Evolutionary conservation across 768 basidiomycete genomes (phyloP), one percentile per base, ranked within the genome.

Genomic region (Pisolithus orientalis): DNA sequence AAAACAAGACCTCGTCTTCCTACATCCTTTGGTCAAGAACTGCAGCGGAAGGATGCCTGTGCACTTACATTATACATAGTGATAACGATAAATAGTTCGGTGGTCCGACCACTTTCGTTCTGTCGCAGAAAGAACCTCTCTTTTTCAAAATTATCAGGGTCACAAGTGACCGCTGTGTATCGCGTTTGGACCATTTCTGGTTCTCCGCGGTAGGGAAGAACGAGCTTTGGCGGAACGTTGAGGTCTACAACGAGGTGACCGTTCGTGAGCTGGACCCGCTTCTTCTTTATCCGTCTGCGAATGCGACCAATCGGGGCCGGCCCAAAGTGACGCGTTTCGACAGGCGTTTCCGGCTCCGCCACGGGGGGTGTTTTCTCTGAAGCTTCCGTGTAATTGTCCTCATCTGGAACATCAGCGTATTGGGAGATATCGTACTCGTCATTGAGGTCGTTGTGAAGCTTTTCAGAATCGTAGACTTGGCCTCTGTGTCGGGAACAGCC

Each of bases 61-160:
- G 25, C 21, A 66, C 85, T 64, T 67, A 95, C 94, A 66, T 96
- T 96, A 65, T 87, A 96, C 92, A 96, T 93, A 24, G 94, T 97
- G 61, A 97, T 88, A 53, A 92, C 90, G 64, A 97, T 87, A 72
- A 95, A 89, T 50, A 97, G 66, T 63, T 97, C 94, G 11, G 93
- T 96, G 51, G 85, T 79, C 49, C 93, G 77, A 29, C 84, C 82
- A 55, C 71, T 80, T 62, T 89, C 80, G 62, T 87, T 87, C 65
- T 96, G 94, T 47, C 94, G 77, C 29, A 97, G 75, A 54, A 85
- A 88, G 67, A 90, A 94, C 10, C 89, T 85, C 44, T 82, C 82
- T 63, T 77, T 80, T 68, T 89, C 84, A 63, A 94, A 96, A 32
- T 94, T 86, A 63, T 97, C 90, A 1, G 94, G 94, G 64, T 94